A percentile compares a stretch with the other conserved stretches of the same genome.
Evolutionary conservation across 2,329 filamentous ascomycete species (phyloP).

Genomic region (Lojkania enalia): DNA sequence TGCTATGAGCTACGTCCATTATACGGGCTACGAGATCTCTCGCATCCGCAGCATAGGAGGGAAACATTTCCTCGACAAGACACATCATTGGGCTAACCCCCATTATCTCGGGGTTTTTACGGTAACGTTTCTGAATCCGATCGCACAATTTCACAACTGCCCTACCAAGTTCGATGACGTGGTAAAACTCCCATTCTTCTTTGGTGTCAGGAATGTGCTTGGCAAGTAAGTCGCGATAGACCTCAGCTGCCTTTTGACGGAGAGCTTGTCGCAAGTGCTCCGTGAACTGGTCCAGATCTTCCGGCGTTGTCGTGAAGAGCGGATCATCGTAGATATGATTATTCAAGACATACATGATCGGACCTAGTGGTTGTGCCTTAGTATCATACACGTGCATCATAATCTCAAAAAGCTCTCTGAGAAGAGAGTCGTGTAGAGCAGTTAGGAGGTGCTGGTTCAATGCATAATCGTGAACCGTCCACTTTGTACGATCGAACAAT

Average conservation of each 20-base stretch:
- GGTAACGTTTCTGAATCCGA: constrained; percentile 89
- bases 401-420: constrained; percentile 86
- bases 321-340: constrained; percentile 80
- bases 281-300: constrained; percentile 73
- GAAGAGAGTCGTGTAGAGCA: constrained; percentile 75
- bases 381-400: constrained; percentile 85
- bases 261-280: constrained; percentile 73
- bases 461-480: constrained; percentile 54
- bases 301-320: constrained; percentile 69
- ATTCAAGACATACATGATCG: constrained; percentile 78
- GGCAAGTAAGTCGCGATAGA: constrained; percentile 78
- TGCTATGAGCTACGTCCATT: constrained; percentile 70
- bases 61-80: constrained; percentile 80
- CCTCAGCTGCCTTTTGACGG: constrained; percentile 72
- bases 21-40: constrained; percentile 83
- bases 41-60: constrained; percentile 87
- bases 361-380: constrained; percentile 81
- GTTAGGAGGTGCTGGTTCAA: constrained; percentile 75
- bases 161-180: constrained; percentile 87
- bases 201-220: constrained; percentile 78
- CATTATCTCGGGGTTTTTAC: constrained; percentile 84
- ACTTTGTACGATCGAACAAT: constrained; percentile 54
- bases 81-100: constrained; percentile 71
- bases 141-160: constrained; percentile 82
- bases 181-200: constrained; percentile 85